Evolutionary conservation across 1,284 basidiomycete species (phyloP), one percentile per base, ranked within the genome.

Genomic region (Xerocomus minutiporus): DNA sequence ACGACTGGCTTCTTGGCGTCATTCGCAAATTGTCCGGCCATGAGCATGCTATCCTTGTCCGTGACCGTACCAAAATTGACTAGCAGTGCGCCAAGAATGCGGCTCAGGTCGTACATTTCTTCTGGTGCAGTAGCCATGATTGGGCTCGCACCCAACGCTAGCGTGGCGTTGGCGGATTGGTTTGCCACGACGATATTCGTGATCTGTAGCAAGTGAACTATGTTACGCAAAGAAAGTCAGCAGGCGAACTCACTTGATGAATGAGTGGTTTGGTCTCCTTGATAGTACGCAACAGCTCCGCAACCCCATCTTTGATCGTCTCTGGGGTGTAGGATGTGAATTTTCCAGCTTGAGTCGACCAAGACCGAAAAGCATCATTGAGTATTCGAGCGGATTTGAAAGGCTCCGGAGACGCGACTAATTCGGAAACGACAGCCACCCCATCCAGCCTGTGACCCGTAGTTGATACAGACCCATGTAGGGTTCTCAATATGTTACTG

Each of bases 51-150:
- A 41, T 84, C 78, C 48, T 86, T 79, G 41, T 77, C 60, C 26
- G 67, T 71, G 64, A 97, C 80, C 1, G 95, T 97, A 12, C 95
- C 95, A 59, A 97, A 91, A 70, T 98, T 98, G 59, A 97, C 75
- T 9, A 98, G 78, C 6, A 97, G 75, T 0, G 83, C 84, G 8
- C 84, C 83, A 40, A 82, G 81, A 26, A 86, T 80, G 13, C 75
- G 74, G 48, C 83, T 79, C 13, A 98, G 77, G 58, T 96, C 91
- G 26, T 81, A 79, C 74, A 93, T 93, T 68, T 98, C 95, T 57
- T 81, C 75, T 0, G 86, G 80, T 34, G 87, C 83, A 29, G 87
- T 87, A 5, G 92, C 89, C 94, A 97, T 98, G 67, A 97, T 96
- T 1, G 95, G 95, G 50, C 91, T 93, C 12, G 86, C 92, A 32